Evolutionary conservation across 1,139 yeast genomes (phyloP).

Genomic region (Diutina ranongensis): DNA sequence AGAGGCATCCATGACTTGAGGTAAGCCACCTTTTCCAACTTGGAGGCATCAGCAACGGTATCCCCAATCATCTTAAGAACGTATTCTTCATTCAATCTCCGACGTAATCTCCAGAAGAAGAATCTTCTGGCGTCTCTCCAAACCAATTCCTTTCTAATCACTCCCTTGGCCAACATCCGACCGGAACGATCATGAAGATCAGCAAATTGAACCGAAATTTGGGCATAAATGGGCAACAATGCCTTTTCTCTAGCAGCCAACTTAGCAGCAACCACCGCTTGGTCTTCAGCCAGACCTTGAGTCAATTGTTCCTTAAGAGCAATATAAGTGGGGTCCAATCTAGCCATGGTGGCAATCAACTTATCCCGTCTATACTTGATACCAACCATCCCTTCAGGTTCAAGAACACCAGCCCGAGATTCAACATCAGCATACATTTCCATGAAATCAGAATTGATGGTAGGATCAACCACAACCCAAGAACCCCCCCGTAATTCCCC

Average conservation of each 20-base stretch:
- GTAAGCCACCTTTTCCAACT: slow-evolving; percentile 78
- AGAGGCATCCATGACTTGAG: slow-evolving; percentile 81
- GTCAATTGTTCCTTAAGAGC: slow-evolving; percentile 50
- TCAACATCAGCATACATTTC: slow-evolving; percentile 98
- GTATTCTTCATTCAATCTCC: slow-evolving; percentile 91
- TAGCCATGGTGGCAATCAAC: slow-evolving; percentile 75
- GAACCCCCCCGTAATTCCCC: slow-evolving; percentile 99
- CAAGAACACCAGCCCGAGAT: slow-evolving; percentile 96
- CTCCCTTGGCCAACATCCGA: slow-evolving; percentile 93
- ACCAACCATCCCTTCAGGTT: slow-evolving; percentile 99
- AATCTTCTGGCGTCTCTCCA: slow-evolving; percentile 86
- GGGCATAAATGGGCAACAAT: slow-evolving; percentile 80
- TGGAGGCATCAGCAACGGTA: slow-evolving; percentile 47
- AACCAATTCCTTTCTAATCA: slow-evolving; percentile 70
- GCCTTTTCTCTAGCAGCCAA: slow-evolving; percentile 69
- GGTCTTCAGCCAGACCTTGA: slow-evolving; percentile 50
- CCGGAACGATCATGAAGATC: slow-evolving; percentile 96
- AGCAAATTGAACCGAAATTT: slow-evolving; percentile 90
- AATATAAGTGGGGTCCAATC: slow-evolving; percentile 71
- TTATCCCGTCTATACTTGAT: slow-evolving; percentile 93
- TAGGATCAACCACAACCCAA: slow-evolving; percentile 99
- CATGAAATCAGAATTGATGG: slow-evolving; percentile 94
- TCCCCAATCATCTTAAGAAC: slow-evolving; percentile 64
- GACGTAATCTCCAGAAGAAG: slow-evolving; percentile 98
- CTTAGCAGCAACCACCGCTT: slow-evolving; percentile 50